Conservation (phyloP, 2,329 filamentous ascomycete species). For the Cephalotrichum gorgonifer region DNA sequence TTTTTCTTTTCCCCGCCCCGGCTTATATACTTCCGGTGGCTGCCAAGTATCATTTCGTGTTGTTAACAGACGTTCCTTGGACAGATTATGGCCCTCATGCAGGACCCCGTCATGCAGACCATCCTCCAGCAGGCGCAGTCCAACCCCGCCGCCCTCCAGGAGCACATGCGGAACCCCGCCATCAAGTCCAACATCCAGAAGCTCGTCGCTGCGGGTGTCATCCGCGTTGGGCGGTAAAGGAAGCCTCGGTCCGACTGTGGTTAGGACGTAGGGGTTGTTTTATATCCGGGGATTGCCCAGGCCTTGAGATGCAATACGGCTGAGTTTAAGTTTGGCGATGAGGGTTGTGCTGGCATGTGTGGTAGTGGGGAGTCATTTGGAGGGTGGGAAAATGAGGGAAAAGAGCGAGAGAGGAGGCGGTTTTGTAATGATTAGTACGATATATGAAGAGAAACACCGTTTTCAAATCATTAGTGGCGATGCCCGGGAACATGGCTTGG, state of each 20-base stretch:
- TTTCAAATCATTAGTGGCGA: too few species aligned
- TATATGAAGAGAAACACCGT: neutral
- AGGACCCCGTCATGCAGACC: conserved; percentile 95
- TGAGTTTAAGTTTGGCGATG: neutral
- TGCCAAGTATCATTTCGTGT: neutral
- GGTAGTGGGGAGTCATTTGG: neutral
- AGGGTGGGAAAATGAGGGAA: neutral
- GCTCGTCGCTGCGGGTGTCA: conserved; percentile 84
- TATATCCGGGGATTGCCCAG: neutral
- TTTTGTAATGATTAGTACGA: neutral
- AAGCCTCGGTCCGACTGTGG: neutral
- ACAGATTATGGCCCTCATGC: conserved; percentile 78
- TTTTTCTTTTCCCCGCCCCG: neutral
- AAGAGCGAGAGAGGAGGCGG: neutral
- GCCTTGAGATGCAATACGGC: too few species aligned
- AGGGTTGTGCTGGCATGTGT: neutral
- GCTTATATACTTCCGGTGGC: conserved; percentile 15
- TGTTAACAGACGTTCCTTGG: neutral
- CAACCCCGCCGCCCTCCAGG: conserved; percentile 82
- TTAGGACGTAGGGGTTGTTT: neutral
- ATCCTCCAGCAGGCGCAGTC: conserved; percentile 94
- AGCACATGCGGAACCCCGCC: conserved; percentile 90
- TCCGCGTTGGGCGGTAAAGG: conserved; percentile 53
- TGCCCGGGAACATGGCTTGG: too few species aligned
- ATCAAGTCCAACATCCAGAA: conserved; percentile 90